Evolutionary conservation across 2,329 filamentous ascomycete species (phyloP).

Genomic region (Herpotrichia juniperi): DNA sequence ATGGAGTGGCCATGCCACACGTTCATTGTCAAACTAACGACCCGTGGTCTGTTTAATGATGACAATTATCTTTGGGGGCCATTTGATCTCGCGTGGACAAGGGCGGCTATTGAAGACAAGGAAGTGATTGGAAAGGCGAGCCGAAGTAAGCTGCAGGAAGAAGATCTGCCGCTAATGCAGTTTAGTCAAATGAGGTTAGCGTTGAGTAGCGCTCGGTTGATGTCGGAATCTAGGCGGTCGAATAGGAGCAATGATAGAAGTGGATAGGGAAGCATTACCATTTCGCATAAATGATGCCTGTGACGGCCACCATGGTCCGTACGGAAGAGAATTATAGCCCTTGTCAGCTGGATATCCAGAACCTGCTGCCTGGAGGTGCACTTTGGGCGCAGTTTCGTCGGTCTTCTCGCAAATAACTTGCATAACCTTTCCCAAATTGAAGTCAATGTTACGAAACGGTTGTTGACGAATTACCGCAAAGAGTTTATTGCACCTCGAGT

Average conservation of each 20-base stretch:
- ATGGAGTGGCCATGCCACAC: not conserved
- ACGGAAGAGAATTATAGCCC: not conserved
- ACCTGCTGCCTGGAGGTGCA: not conserved
- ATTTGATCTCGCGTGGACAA: constrained; percentile 8
- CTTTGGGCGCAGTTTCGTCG: not conserved
- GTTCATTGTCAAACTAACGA: not conserved
- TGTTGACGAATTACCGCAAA: too few species aligned
- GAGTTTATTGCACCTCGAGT: too few species aligned
- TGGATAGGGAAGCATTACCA: not conserved
- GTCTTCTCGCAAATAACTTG: not conserved
- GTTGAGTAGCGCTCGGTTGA: constrained; percentile 10
- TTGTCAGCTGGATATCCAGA: not conserved
- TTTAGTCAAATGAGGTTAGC: constrained; percentile 19
- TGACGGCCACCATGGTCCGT: not conserved
- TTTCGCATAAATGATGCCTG: constrained; percentile 1
- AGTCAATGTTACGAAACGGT: too few species aligned
- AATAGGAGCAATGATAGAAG: not conserved
- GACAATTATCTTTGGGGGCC: constrained; percentile 11
- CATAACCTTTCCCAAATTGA: too few species aligned
- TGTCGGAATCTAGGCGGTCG: not conserved
- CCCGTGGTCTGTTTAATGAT: not conserved
- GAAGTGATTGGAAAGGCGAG: not conserved
- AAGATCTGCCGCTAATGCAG: constrained; percentile 23
- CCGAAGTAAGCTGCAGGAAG: not conserved
- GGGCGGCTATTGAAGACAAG: constrained; percentile 10